Conservation (phyloP, 495 filamentous ascomycete genomes). For the Lophium mytilinum region DNA sequence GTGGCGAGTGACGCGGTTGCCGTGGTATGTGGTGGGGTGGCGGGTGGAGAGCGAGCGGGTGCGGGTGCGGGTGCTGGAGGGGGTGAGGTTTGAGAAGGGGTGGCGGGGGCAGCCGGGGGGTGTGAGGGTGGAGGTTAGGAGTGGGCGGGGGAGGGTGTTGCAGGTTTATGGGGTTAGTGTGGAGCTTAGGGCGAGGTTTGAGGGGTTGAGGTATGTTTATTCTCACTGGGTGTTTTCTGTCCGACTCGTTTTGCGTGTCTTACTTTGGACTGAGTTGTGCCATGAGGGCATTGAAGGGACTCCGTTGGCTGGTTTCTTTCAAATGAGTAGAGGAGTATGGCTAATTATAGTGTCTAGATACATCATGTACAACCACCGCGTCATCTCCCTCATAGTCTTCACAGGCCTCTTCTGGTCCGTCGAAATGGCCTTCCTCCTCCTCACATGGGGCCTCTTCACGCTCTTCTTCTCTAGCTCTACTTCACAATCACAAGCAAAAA, state of each 20-base stretch:
- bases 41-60: slow-evolving; percentile 47
- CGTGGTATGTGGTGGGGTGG: slow-evolving; percentile 53
- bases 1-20: slow-evolving; percentile 44
- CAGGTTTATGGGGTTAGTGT: slow-evolving; percentile 67
- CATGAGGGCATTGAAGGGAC: no score
- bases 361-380: slow-evolving; percentile 71
- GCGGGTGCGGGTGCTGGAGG: slow-evolving; percentile 63
- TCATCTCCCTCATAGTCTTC: slow-evolving; percentile 59
- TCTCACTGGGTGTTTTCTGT: background rate
- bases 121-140: slow-evolving; percentile 58
- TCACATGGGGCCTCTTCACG: slow-evolving; percentile 51
- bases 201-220: slow-evolving; percentile 52
- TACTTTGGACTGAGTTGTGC: no score
- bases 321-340: background rate
- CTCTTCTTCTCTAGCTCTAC: slow-evolving; percentile 12
- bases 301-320: background rate
- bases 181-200: slow-evolving; percentile 60
- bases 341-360: slow-evolving; percentile 4
- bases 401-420: slow-evolving; percentile 64
- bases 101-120: slow-evolving; percentile 48
- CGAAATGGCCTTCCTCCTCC: slow-evolving; percentile 52
- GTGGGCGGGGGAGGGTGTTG: slow-evolving; percentile 35
- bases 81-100: slow-evolving; percentile 52
- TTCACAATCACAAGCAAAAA: slow-evolving; percentile 3
- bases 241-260: no score